Percentiles rank a stretch among this genome's conserved stretches.
Evolutionary conservation across 2,329 filamentous ascomycete genomes (phyloP).

Genomic region (Westerdykella ornata): DNA sequence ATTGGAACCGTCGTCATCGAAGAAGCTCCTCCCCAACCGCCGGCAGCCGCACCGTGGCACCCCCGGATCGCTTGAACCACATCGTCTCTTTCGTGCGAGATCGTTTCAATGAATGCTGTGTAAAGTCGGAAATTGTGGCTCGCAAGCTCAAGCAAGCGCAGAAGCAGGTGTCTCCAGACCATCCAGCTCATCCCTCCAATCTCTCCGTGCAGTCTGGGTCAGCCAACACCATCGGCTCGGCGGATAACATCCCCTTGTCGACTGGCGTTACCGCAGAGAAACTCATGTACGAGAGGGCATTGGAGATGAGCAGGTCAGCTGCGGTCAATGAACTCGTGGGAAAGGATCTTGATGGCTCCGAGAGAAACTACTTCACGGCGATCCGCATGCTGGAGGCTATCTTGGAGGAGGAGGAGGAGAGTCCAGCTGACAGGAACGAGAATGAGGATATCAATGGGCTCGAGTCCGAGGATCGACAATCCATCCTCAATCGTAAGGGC

Average conservation of each 20-base stretch:
- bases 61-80: slow-evolving; percentile 72
- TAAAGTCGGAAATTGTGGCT: slow-evolving; percentile 93
- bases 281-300: slow-evolving; percentile 92
- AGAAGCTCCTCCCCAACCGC: slow-evolving; percentile 49
- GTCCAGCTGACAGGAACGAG: slow-evolving; percentile 41
- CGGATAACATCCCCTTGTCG: slow-evolving; percentile 75
- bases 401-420: slow-evolving; percentile 69
- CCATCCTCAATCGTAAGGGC: slow-evolving; percentile 65
- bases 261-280: slow-evolving; percentile 90
- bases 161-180: slow-evolving; percentile 71
- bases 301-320: slow-evolving; percentile 92
- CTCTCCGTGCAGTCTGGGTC: slow-evolving; percentile 55
- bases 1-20: slow-evolving; percentile 80
- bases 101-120: slow-evolving; percentile 93
- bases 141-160: slow-evolving; percentile 82
- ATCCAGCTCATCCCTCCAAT: slow-evolving; percentile 79
- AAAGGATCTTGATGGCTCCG: slow-evolving; percentile 78
- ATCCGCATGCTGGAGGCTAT: slow-evolving; percentile 94
- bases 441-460: slow-evolving; percentile 50
- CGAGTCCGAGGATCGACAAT: slow-evolving; percentile 65
- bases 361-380: slow-evolving; percentile 87
- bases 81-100: slow-evolving; percentile 92
- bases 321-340: slow-evolving; percentile 95
- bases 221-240: slow-evolving; percentile 54
- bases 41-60: slow-evolving; percentile 33